phyloP scores from a whole-genome alignment of 768 basidiomycete species.

The Tulasnella sp. region DNA sequence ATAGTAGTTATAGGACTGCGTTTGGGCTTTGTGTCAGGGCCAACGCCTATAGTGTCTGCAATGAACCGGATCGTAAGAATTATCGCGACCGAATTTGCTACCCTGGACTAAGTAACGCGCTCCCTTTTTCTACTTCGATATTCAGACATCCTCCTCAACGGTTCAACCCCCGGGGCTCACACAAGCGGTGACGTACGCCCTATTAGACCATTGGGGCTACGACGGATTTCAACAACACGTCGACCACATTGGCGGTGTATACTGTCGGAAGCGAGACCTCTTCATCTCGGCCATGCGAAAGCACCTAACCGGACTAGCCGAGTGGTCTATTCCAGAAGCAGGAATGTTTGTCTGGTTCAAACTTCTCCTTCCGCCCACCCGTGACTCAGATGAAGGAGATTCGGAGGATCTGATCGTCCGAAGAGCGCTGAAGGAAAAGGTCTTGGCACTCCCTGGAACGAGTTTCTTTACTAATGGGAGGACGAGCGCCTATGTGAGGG shows the following conservation, averaged over 20 bases:
- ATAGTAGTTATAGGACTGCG: conserved; percentile 54
- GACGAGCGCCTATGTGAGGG: conserved; percentile 75
- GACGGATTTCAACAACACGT: conserved; percentile 74
- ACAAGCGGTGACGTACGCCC: conserved; percentile 61
- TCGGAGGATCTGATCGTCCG: conserved; percentile 72
- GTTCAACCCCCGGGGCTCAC: conserved; percentile 68
- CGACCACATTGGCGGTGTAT: conserved; percentile 66
- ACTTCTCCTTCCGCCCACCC: conserved; percentile 49
- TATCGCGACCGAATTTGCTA: neutral
- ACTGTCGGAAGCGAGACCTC: conserved; percentile 69
- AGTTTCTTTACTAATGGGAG: conserved; percentile 75
- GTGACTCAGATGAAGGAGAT: conserved; percentile 54
- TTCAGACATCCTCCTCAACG: conserved; percentile 60
- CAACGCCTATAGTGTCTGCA: neutral
- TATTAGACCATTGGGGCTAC: conserved; percentile 76
- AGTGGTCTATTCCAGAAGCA: conserved; percentile 71
- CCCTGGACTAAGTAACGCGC: neutral
- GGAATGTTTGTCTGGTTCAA: conserved; percentile 95
- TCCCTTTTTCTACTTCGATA: neutral
- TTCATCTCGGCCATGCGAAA: conserved; percentile 76
- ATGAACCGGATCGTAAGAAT: neutral
- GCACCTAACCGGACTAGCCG: conserved; percentile 72
- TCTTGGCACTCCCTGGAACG: conserved; percentile 89
- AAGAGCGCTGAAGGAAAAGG: conserved; percentile 75
- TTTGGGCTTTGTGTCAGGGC: conserved; percentile 64